phyloP scores from a whole-genome alignment of 108 stramenopile species.

The Cyclotella sp. region DNA sequence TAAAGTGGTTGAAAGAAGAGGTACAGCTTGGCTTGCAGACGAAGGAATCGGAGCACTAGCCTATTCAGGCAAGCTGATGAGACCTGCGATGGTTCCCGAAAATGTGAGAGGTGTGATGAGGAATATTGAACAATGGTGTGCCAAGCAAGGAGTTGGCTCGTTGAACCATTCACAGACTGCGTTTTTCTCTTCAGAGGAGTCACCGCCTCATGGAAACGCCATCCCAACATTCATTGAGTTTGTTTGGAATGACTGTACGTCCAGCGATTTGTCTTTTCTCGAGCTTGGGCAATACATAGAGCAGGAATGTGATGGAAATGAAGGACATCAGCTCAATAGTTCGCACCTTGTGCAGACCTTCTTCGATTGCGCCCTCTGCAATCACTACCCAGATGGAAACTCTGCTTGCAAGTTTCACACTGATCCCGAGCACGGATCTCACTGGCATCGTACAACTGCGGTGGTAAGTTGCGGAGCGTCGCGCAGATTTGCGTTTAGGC shows the following conservation, averaged over 20 bases:
- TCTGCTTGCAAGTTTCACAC: constrained; percentile 76
- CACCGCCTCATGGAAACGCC: constrained; percentile 1
- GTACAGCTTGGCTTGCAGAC: constrained; percentile 78
- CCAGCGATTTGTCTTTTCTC: constrained; percentile 19
- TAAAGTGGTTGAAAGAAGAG: constrained; percentile 69
- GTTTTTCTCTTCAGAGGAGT: neutral
- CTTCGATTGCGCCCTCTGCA: constrained; percentile 81
- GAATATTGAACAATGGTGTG: constrained; percentile 53
- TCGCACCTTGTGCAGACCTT: constrained; percentile 25
- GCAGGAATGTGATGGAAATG: no score
- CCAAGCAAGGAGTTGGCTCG: neutral
- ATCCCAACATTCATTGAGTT: constrained; percentile 24
- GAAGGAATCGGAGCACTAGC: constrained; percentile 72
- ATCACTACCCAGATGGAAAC: constrained; percentile 74
- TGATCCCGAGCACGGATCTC: constrained; percentile 76
- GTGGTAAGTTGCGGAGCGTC: constrained; percentile 62
- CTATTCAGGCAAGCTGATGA: constrained; percentile 80
- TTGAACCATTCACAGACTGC: constrained; percentile 14
- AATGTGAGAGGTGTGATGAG: constrained; percentile 56
- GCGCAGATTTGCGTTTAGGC: constrained; percentile 73
- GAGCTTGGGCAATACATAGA: constrained; percentile 43
- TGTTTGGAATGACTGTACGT: constrained; percentile 34
- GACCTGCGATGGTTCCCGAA: constrained; percentile 55
- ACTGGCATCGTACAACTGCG: constrained; percentile 67
- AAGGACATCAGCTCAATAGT: neutral